A percentile compares a stretch with the other conserved stretches of the same genome.
These are phyloP conservation scores for Knufia fluminis DNA, from an alignment of 2,329 filamentous ascomycete genomes.

Conservation along the genomic window DNA sequence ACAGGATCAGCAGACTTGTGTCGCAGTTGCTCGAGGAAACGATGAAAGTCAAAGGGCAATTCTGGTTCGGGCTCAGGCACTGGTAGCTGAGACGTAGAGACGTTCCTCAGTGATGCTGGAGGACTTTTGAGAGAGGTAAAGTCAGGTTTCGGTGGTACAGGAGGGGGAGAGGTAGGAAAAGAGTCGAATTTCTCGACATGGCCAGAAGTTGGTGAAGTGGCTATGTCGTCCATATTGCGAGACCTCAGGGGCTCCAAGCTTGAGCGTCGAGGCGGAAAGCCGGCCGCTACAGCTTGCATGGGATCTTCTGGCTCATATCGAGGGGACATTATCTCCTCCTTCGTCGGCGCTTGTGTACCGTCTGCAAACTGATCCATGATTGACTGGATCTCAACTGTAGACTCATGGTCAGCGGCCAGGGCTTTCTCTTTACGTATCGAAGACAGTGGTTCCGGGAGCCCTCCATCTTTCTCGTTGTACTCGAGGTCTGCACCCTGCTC, in stretches of 20 bases:
- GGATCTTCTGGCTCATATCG: constrained; percentile 74
- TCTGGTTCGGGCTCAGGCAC: constrained; percentile 73
- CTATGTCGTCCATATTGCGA: constrained; percentile 28
- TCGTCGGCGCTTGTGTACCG: constrained; percentile 59
- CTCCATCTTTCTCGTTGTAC: constrained; percentile 22
- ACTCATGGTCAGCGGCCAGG: constrained; percentile 59
- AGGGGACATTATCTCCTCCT: constrained; percentile 86
- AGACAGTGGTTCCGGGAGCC: constrained; percentile 14
- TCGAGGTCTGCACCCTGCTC: constrained; percentile 10
- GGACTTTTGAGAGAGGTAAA: constrained; percentile 18
- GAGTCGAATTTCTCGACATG: constrained; percentile 15
- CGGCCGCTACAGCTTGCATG: constrained; percentile 54
- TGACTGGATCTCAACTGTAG: constrained; percentile 80
- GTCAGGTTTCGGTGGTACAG: constrained; percentile 24
- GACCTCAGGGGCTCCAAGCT: constrained; percentile 65
- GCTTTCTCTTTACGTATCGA: constrained; percentile 35
- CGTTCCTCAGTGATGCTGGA: constrained; percentile 27
- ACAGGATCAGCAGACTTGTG: constrained; percentile 98
- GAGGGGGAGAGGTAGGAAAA: constrained; percentile 20
- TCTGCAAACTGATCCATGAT: constrained; percentile 96
- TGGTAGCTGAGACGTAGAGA: constrained; percentile 38
- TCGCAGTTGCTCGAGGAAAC: constrained; percentile 88
- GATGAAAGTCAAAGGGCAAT: constrained; percentile 91
- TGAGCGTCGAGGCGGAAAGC: constrained; percentile 74
- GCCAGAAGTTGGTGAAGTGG: constrained; percentile 16